Evolutionary conservation across 257 asterid genomes (phyloP), one percentile per base, ranked within the genome.

Genomic region (Agastache rugosa): DNA sequence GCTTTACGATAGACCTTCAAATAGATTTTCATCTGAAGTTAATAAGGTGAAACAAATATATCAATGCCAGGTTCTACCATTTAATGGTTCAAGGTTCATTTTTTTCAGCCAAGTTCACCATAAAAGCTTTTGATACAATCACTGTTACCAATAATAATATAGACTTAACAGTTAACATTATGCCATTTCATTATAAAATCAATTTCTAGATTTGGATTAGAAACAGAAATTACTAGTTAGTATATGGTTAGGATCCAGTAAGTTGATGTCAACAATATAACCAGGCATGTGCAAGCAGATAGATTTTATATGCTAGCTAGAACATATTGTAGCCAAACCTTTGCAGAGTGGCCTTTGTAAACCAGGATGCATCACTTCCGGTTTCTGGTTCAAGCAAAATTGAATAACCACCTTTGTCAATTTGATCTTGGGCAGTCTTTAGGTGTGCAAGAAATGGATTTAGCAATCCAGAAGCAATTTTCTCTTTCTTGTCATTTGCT

Each of bases 321-420:
- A 53, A 42, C 50, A 42, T 41, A 71, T 72, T 65, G 61, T 65
- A 69, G 34, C 78, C 87, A 47, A 82, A 94, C 99, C 99, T 95
- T 89, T 95, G 91, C 51, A 95, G 75, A 42, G 98, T 92, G 76
- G 93, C 93, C 88, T 95, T 95, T 31, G 99, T 92, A 83, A 95
- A 95, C 99, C 99, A 95, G 11, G 88, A 55, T 8, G 90, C 79
- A 73, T 89, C 96, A 65, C 70, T 78, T 20, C 78, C 83, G 2
- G 79, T 53, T 69, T 83, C 88, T 51, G 96, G 94, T 77, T 89
- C 90, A 69, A 95, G 93, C 70, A 86, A 77, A 75, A 95, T 88
- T 14, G 99, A 90, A 83, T 95, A 95, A 63, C 99, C 98, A 69
- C 98, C 98, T 84, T 88, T 88, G 11, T 84, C 85, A 80, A 92